Conservation (phyloP, 257 asterid species). For the Solanum tacnaense region DNA sequence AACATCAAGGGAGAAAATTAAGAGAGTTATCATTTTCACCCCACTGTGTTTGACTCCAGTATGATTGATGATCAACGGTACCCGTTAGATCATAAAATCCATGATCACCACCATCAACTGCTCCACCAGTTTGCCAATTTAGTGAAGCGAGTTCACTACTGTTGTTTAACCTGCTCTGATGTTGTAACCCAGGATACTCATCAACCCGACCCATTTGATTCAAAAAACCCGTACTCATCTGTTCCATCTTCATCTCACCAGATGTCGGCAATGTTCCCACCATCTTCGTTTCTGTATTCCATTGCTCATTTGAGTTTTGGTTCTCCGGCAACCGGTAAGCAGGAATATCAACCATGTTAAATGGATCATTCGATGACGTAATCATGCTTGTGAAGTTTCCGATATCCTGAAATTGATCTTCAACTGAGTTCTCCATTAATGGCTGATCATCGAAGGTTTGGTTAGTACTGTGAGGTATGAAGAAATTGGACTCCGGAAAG, state of each 20-base stretch:
- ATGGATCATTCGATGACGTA: slow-evolving; percentile 27
- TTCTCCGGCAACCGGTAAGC: slow-evolving; percentile 11
- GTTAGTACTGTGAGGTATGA: slow-evolving; percentile 2
- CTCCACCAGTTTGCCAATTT: slow-evolving; percentile 36
- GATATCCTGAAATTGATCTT: slow-evolving; percentile 43
- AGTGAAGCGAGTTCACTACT: slow-evolving; percentile 22
- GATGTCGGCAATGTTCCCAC: slow-evolving; percentile 6
- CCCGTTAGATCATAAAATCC: slow-evolving; percentile 65
- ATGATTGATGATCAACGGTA: slow-evolving; percentile 56
- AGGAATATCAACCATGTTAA: slow-evolving; percentile 24
- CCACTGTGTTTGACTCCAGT: slow-evolving; percentile 76
- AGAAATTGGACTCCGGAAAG: slow-evolving; percentile 32
- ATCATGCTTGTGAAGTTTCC: slow-evolving; percentile 41
- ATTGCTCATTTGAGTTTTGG: slow-evolving; percentile 1
- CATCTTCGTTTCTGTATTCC: slow-evolving; percentile 6
- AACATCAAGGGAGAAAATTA: slow-evolving; percentile 40
- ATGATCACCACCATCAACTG: slow-evolving; percentile 21
- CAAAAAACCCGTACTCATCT: slow-evolving; percentile 15
- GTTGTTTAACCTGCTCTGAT: slow-evolving; percentile 16
- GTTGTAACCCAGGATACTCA: slow-evolving; percentile 18
- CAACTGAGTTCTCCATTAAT: slow-evolving; percentile 16
- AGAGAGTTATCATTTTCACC: slow-evolving; percentile 51
- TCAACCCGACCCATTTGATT: slow-evolving; percentile 26
- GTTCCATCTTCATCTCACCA: slow-evolving; percentile 25
- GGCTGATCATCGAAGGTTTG: slow-evolving; percentile 24